Percentiles rank a stretch among this genome's conserved stretches.
These are phyloP conservation scores for Yarrowia osloensis DNA, from an alignment of 805 yeast genomes.

Conservation along the genomic window DNA sequence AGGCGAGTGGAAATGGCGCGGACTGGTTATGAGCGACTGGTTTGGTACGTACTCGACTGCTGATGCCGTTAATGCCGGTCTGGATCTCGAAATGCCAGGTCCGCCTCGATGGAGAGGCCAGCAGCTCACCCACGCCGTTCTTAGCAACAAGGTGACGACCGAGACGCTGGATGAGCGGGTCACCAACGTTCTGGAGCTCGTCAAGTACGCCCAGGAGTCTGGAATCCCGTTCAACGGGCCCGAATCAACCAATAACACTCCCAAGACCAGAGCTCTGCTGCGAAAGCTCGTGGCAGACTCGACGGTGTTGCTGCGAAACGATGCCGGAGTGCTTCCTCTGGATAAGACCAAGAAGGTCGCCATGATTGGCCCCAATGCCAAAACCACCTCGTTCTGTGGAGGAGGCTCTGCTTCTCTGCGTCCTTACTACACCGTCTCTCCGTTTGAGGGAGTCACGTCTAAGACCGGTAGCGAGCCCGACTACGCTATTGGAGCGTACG, in stretches of 20 bases:
- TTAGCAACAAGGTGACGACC: conserved; percentile 46
- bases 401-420: conserved; percentile 63
- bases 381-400: conserved; percentile 53
- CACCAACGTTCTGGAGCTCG: conserved; percentile 50
- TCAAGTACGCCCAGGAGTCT: conserved; percentile 48
- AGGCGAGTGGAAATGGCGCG: conserved; percentile 13
- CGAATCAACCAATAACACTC: conserved; percentile 49
- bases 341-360: conserved; percentile 48
- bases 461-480: background rate
- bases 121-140: conserved; percentile 48
- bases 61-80: conserved; percentile 54
- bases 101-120: conserved; percentile 51
- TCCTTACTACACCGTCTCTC: conserved; percentile 49
- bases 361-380: conserved; percentile 64
- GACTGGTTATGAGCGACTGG: conserved; percentile 13
- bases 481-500: background rate
- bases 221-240: conserved; percentile 49
- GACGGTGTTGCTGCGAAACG: conserved; percentile 60
- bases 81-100: conserved; percentile 71
- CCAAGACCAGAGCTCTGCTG: conserved; percentile 49
- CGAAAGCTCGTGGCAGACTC: conserved; percentile 54
- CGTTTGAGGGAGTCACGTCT: background rate
- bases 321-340: conserved; percentile 51
- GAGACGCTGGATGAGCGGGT: conserved; percentile 53
- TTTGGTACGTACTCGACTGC: conserved; percentile 42